phyloP scores from a whole-genome alignment of 805 yeast species.

The Candida manassasensis region DNA sequence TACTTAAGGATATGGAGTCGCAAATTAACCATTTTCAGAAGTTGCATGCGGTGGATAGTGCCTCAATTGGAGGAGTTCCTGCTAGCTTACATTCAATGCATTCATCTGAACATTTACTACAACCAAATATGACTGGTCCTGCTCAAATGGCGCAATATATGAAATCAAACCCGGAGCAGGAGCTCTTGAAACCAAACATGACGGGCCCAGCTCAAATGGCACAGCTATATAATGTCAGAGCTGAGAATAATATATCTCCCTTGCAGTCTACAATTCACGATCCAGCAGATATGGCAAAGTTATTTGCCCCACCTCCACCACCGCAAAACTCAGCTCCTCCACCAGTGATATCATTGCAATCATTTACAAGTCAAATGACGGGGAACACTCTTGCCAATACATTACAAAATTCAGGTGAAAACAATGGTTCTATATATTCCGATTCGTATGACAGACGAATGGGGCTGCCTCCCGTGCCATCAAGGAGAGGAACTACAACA shows the following conservation, averaged over 20 bases:
- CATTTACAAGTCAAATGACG: constrained; percentile 40
- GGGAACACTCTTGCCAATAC: constrained; percentile 33
- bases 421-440: constrained; percentile 11
- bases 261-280: constrained; percentile 26
- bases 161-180: constrained; percentile 20
- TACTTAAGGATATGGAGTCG: constrained; percentile 68
- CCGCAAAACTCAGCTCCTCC: constrained; percentile 6
- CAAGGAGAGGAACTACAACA: constrained; percentile 29
- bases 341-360: constrained; percentile 34
- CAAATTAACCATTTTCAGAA: constrained; percentile 69
- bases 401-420: constrained; percentile 25
- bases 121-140: constrained; percentile 46
- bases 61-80: constrained; percentile 66
- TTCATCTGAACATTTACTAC: constrained; percentile 17
- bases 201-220: constrained; percentile 43
- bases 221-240: constrained; percentile 13
- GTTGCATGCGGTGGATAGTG: constrained; percentile 70
- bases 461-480: constrained; percentile 36
- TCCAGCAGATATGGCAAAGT: constrained; percentile 33
- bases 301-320: constrained; percentile 17
- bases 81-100: constrained; percentile 43
- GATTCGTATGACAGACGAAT: constrained; percentile 11
- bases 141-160: constrained; percentile 34
- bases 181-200: constrained; percentile 33
- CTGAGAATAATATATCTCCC: constrained; percentile 13